phyloP scores from a whole-genome alignment of 495 filamentous ascomycete species.

The Aspergillus asperescens region DNA sequence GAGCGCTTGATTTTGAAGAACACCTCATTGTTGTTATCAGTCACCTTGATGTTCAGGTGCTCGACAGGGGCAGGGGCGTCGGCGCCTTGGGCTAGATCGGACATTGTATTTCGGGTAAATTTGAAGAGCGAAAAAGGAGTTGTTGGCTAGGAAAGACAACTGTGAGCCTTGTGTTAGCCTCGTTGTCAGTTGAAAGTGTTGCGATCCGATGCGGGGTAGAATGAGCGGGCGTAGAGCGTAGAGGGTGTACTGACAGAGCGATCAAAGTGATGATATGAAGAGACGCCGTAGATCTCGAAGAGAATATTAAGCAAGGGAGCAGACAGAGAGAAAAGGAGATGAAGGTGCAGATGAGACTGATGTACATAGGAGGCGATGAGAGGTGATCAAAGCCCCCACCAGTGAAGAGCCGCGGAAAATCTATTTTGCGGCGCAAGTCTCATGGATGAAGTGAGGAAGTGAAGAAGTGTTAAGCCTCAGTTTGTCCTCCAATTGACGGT shows the following conservation, averaged over 20 bases:
- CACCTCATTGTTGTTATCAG: constrained; percentile 99
- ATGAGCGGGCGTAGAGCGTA: not conserved
- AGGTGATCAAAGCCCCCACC: constrained; percentile 22
- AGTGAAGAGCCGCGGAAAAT: constrained; percentile 34
- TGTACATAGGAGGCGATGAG: constrained; percentile 13
- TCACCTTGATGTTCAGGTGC: constrained; percentile 99
- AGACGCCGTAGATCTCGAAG: not conserved
- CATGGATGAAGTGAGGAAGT: constrained; percentile 1
- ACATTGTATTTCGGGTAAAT: constrained; percentile 33
- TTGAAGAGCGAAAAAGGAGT: not conserved
- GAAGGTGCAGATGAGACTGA: constrained; percentile 10
- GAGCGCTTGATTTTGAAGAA: constrained; percentile 99
- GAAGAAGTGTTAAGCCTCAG: not conserved
- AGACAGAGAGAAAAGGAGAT: constrained; percentile 11
- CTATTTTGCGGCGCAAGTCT: constrained; percentile 34
- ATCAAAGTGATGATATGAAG: constrained; percentile 4
- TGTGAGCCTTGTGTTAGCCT: constrained; percentile 9
- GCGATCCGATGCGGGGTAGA: constrained; percentile 9
- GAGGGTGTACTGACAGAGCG: not conserved
- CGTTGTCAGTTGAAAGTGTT: constrained; percentile 3
- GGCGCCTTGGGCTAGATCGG: constrained; percentile 39
- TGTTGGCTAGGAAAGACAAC: not conserved
- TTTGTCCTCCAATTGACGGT: not conserved
- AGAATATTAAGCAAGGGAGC: not conserved
- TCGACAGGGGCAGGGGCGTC: constrained; percentile 60